phyloP scores from a whole-genome alignment of 192 early-diverging fungal genomes.

The Backusella parvicylindrica region DNA sequence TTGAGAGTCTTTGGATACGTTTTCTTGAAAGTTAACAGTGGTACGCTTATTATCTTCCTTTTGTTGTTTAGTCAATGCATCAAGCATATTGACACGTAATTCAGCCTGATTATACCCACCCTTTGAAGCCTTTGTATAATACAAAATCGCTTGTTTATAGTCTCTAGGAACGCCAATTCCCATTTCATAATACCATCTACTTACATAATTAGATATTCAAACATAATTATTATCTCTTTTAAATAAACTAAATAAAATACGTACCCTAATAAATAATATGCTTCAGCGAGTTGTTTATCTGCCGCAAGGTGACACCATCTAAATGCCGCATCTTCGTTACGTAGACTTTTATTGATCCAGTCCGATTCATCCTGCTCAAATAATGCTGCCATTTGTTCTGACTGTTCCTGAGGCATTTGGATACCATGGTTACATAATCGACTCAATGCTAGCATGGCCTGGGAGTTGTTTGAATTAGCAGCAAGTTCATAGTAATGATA shows the following conservation, averaged over 20 bases:
- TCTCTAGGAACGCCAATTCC: constrained; percentile 29
- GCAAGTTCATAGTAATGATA: constrained; percentile 8
- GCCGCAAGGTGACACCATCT: constrained; percentile 81
- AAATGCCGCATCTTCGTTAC: constrained; percentile 51
- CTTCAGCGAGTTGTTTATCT: constrained; percentile 68
- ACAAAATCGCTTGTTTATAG: constrained; percentile 16
- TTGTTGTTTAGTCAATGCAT: neutral
- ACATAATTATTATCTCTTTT: neutral
- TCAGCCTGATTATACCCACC: constrained; percentile 23
- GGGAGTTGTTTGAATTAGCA: neutral
- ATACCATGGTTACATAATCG: constrained; percentile 13
- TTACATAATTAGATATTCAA: too few relatives aligned
- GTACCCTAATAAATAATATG: constrained; percentile 88
- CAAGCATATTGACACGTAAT: neutral
- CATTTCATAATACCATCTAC: constrained; percentile 36
- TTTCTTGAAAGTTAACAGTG: neutral
- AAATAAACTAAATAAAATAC: neutral
- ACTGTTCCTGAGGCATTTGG: constrained; percentile 15
- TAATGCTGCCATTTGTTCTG: neutral
- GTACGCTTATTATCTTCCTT: neutral
- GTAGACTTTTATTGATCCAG: neutral
- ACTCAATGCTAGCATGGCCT: constrained; percentile 19
- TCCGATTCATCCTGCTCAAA: constrained; percentile 15
- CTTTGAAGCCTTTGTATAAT: constrained; percentile 28
- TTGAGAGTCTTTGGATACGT: neutral